Conservation (phyloP, 2,329 filamentous ascomycete genomes). For the Fusarium ambrosium region DNA sequence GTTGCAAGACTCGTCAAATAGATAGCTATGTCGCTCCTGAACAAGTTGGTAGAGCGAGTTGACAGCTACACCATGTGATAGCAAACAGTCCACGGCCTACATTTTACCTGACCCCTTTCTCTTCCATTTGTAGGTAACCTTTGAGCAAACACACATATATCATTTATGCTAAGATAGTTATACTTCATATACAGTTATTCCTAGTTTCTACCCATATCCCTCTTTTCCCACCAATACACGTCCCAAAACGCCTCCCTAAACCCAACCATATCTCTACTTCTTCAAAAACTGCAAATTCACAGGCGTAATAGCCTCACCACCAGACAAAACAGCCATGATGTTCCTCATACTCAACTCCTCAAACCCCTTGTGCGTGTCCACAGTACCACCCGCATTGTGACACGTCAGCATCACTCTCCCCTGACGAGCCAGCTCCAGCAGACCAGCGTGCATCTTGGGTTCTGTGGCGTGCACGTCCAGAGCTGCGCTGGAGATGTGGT, state of each 20-base stretch:
- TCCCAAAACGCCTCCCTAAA: conserved; percentile 14
- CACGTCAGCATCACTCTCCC: conserved; percentile 71
- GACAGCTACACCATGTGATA: not conserved
- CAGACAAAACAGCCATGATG: conserved; percentile 69
- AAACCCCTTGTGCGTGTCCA: conserved; percentile 76
- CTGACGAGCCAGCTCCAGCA: conserved; percentile 56
- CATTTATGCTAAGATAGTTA: not conserved
- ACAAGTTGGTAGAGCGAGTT: not conserved
- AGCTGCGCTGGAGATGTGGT: conserved; percentile 65
- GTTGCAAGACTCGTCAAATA: not conserved
- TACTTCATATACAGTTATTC: not conserved
- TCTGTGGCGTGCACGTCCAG: conserved; percentile 76
- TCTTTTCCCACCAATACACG: not conserved
- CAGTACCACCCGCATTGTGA: conserved; percentile 76
- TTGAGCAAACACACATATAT: not conserved
- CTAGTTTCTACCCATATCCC: not conserved
- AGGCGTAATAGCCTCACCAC: conserved; percentile 67
- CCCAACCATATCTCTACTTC: conserved; percentile 12
- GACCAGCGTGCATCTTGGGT: conserved; percentile 64
- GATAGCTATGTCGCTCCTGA: not conserved
- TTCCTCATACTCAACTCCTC: conserved; percentile 77
- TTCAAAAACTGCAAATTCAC: conserved; percentile 71
- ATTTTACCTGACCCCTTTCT: not conserved
- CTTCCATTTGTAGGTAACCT: not conserved
- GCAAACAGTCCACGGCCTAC: not conserved